phyloP scores from a whole-genome alignment of 345 rosid species.

The Rhodamnia rubescens region DNA sequence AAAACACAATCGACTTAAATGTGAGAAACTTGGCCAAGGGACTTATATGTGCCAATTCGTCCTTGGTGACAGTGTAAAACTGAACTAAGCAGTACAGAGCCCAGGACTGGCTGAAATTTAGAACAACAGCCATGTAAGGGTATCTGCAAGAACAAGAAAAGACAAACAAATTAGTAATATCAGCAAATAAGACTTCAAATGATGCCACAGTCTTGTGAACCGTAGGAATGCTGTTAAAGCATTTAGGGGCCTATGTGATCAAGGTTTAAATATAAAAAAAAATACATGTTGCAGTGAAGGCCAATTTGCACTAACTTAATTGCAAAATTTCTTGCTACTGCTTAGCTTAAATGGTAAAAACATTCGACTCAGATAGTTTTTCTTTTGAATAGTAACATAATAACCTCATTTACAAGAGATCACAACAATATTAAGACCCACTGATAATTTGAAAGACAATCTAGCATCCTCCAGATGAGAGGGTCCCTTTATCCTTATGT shows the following conservation, averaged over 20 bases:
- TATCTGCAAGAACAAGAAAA: constrained; percentile 52
- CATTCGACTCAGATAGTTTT: not conserved
- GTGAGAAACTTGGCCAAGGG: constrained; percentile 92
- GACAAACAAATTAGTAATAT: constrained; percentile 2
- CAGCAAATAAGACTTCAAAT: not conserved
- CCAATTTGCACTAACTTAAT: not conserved
- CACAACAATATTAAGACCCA: not conserved
- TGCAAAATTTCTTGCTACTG: not conserved
- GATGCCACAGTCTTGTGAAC: not conserved
- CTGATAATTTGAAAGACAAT: not conserved
- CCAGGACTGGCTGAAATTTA: constrained; percentile 99
- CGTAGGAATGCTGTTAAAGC: not conserved
- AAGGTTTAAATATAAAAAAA: not conserved
- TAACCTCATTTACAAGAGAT: not conserved
- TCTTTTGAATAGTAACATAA: not conserved
- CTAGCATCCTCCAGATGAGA: not conserved
- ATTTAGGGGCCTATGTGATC: not conserved
- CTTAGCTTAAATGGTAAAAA: not conserved
- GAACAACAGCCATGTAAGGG: constrained; percentile 88
- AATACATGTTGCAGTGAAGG: not conserved
- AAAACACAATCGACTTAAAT: constrained; percentile 89
- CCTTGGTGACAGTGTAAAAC: constrained; percentile 79
- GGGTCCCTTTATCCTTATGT: not conserved
- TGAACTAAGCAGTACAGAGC: constrained; percentile 96
- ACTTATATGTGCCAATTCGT: constrained; percentile 82